A percentile compares a stretch with the other conserved stretches of the same genome.
Conservation (phyloP, 768 basidiomycete species). For the Auricularia heimuer region DNA sequence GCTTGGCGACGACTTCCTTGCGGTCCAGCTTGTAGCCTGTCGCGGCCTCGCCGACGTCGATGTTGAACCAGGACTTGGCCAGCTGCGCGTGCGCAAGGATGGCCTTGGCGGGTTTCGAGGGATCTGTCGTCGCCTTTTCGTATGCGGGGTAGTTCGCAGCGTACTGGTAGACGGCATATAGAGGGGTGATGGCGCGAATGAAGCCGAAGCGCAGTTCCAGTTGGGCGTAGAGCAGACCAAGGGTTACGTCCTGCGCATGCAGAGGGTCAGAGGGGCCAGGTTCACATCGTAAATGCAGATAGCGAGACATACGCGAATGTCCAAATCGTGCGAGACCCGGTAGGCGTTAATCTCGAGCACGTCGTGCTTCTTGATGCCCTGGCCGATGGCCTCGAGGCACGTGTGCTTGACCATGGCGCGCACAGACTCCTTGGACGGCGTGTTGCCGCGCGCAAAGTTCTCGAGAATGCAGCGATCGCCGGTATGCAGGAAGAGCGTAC, state of each 20-base stretch:
- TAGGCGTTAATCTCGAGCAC: constrained; percentile 10
- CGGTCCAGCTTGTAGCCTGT: constrained; percentile 20
- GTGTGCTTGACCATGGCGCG: constrained; percentile 11
- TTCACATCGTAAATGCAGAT: background rate
- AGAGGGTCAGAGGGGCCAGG: background rate
- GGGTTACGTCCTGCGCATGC: constrained; percentile 26
- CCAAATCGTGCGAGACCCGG: constrained; percentile 17
- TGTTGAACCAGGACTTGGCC: constrained; percentile 19
- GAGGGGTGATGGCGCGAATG: constrained; percentile 38
- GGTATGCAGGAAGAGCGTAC: constrained; percentile 35
- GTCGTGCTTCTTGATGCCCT: constrained; percentile 7
- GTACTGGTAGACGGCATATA: constrained; percentile 33
- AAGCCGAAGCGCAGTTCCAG: constrained; percentile 37
- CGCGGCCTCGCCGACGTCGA: constrained; percentile 28
- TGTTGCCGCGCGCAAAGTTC: constrained; percentile 40
- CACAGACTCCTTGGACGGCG: constrained; percentile 26
- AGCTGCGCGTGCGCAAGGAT: constrained; percentile 24
- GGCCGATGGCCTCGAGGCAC: constrained; percentile 10
- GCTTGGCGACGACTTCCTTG: constrained; percentile 22
- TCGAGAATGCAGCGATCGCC: constrained; percentile 37
- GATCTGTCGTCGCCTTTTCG: constrained; percentile 23
- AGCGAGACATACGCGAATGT: constrained; percentile 26
- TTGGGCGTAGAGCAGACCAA: constrained; percentile 36
- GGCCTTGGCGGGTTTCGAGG: constrained; percentile 22
- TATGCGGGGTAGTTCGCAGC: constrained; percentile 17